phyloP scores from a whole-genome alignment of 306 rosid species.

The Rubus parviflorus region DNA sequence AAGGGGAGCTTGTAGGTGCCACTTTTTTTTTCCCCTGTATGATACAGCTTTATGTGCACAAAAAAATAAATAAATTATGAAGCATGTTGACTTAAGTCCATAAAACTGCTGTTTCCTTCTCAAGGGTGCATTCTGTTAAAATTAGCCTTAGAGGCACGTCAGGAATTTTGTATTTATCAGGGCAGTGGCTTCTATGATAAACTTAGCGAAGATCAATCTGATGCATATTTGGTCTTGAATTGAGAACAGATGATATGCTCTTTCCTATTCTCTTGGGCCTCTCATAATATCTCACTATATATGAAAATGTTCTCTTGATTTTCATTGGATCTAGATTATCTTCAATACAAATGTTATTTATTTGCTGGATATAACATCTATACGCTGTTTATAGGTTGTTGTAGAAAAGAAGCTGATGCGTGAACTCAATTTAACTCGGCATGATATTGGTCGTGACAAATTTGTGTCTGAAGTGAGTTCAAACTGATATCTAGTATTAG shows the following conservation, averaged over 20 bases:
- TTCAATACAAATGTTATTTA: neutral
- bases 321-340: conserved; percentile 3
- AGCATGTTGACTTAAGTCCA: too few relatives aligned
- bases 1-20: too few relatives aligned
- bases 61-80: too few relatives aligned
- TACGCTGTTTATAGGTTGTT: conserved; percentile 58
- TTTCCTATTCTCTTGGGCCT: too few relatives aligned
- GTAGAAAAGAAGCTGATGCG: conserved; percentile 98
- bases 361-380: neutral
- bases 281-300: too few relatives aligned
- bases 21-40: too few relatives aligned
- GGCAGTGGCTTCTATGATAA: too few relatives aligned
- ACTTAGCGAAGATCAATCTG: neutral
- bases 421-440: conserved; percentile 65
- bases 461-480: conserved; percentile 73
- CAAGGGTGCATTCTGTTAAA: too few relatives aligned
- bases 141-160: neutral
- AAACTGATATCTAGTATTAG: conserved; percentile 10
- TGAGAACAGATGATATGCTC: too few relatives aligned
- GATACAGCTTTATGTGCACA: neutral
- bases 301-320: too few relatives aligned
- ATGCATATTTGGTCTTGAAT: conserved; percentile 3
- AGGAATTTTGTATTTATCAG: neutral
- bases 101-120: too few relatives aligned
- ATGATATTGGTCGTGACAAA: conserved; percentile 82